Percentiles rank a stretch among this genome's conserved stretches.
These are phyloP conservation scores for Mrakia gelida DNA, from an alignment of 768 basidiomycete species.

Conservation along the genomic window DNA sequence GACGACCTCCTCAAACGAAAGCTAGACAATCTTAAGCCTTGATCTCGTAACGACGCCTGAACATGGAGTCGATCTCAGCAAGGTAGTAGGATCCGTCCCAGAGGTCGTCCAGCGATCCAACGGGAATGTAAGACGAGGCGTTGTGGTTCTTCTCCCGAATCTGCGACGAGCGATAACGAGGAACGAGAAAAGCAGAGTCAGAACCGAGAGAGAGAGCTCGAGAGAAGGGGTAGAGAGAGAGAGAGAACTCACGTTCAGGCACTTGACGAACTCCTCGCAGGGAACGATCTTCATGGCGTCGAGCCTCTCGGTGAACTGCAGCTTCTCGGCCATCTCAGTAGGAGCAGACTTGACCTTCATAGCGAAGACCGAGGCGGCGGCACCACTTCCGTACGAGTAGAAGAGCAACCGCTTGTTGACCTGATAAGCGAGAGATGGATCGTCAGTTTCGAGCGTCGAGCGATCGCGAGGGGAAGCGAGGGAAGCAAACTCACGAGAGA, in stretches of 20 bases:
- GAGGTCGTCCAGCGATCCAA: constrained; percentile 83
- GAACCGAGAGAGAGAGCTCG: background rate
- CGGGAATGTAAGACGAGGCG: constrained; percentile 73
- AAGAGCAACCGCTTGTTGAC: constrained; percentile 77
- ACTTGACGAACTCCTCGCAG: constrained; percentile 85
- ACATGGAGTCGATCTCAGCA: constrained; percentile 80
- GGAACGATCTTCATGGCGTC: constrained; percentile 83
- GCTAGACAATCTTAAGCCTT: background rate
- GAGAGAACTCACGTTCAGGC: constrained; percentile 51
- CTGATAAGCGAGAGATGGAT: constrained; percentile 36
- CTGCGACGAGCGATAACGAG: constrained; percentile 47
- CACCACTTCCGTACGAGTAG: constrained; percentile 95
- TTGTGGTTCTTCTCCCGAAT: constrained; percentile 97
- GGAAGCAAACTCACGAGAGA: constrained; percentile 48
- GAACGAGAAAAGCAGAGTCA: constrained; percentile 10
- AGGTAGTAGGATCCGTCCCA: constrained; percentile 95
- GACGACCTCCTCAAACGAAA: background rate
- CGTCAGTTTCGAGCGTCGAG: background rate
- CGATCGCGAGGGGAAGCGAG: background rate
- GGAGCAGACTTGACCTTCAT: constrained; percentile 84
- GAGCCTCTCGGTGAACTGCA: constrained; percentile 74
- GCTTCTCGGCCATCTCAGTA: constrained; percentile 67
- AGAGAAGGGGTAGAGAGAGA: constrained; percentile 4
- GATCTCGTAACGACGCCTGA: constrained; percentile 73
- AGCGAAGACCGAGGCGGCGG: constrained; percentile 91